Evolutionary conservation across 345 rosid genomes (phyloP).

Genomic region (Conringia planisiliqua): DNA sequence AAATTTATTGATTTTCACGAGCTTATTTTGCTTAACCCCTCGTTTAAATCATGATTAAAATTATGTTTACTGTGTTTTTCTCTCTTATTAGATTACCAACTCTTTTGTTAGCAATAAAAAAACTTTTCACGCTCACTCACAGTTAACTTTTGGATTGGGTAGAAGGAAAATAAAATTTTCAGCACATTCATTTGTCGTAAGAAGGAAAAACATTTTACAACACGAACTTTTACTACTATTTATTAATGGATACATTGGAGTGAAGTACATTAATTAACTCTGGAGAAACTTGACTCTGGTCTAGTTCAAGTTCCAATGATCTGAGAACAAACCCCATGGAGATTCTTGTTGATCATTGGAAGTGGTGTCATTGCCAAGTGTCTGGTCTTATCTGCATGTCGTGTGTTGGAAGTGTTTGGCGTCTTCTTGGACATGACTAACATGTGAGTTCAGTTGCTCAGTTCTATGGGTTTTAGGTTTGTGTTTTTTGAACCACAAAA

Average conservation of each 20-base stretch:
- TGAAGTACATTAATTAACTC: not conserved
- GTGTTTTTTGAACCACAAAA: not conserved
- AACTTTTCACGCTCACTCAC: not conserved
- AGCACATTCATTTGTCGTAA: not conserved
- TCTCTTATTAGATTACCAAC: not conserved
- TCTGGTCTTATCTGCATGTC: slow-evolving; percentile 31
- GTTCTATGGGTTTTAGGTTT: not conserved
- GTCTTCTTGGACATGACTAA: slow-evolving; percentile 9
- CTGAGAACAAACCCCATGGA: slow-evolving; percentile 7
- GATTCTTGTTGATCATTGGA: slow-evolving; percentile 24
- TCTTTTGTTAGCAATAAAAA: not conserved
- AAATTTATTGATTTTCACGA: not conserved
- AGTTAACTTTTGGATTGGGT: not conserved
- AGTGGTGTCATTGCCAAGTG: slow-evolving; percentile 31
- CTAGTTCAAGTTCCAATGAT: slow-evolving; percentile 50
- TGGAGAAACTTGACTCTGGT: slow-evolving; percentile 16
- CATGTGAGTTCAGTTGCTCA: not conserved
- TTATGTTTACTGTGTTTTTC: not conserved
- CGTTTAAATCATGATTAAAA: not conserved
- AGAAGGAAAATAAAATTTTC: not conserved
- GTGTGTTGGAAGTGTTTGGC: slow-evolving; percentile 8
- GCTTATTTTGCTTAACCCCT: not conserved
- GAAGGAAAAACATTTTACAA: not conserved
- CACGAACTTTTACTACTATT: not conserved
- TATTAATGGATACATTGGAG: not conserved